phyloP scores from a whole-genome alignment of 2,329 filamentous ascomycete species.

The Domatiomyces catenatus region DNA sequence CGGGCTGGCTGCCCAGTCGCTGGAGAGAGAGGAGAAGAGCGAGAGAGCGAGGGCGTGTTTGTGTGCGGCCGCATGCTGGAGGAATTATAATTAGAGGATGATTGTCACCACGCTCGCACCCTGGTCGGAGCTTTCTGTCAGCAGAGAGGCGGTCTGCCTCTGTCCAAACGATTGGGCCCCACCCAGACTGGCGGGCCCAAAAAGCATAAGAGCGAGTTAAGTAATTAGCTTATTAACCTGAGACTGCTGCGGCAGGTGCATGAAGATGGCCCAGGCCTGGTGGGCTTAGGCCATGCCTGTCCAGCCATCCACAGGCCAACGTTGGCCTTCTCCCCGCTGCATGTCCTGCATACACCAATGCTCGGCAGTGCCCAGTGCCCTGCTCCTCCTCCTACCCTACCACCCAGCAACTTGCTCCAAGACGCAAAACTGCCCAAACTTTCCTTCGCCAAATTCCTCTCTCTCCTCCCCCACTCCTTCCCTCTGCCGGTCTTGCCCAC shows the following conservation, averaged over 20 bases:
- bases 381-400: background rate
- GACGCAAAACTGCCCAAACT: background rate
- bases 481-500: conserved; percentile 1
- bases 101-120: background rate
- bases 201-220: background rate
- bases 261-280: background rate
- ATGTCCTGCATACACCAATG: background rate
- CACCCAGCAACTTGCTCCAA: background rate
- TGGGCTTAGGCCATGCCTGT: background rate
- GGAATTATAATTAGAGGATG: no score
- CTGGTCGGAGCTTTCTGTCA: background rate
- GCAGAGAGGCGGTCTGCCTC: background rate
- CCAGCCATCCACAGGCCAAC: background rate
- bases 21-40: background rate
- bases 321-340: background rate
- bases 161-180: background rate
- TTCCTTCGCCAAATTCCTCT: background rate
- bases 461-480: background rate
- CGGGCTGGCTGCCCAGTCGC: background rate
- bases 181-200: background rate
- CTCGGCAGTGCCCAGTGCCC: background rate
- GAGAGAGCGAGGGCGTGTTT: no score
- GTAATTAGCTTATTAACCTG: background rate
- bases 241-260: background rate
- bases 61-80: no score